These are phyloP conservation scores for Gigaspora rosea DNA, from an alignment of 192 early-diverging fungal species.

Conservation along the genomic window DNA sequence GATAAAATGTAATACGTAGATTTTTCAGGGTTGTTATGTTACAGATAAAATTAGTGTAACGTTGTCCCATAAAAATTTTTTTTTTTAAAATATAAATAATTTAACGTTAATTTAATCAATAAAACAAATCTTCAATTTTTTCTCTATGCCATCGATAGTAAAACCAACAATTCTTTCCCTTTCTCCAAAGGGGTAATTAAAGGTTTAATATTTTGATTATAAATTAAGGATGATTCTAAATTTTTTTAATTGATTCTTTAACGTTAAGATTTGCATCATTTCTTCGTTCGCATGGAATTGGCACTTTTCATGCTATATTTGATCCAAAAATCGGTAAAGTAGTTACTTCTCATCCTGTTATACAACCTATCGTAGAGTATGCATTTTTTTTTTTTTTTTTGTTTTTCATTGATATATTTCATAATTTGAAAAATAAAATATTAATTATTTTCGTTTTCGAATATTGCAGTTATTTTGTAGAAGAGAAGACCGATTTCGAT, in stretches of 20 bases:
- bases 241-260: not conserved
- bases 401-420: not conserved
- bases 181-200: not conserved
- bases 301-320: constrained; percentile 9
- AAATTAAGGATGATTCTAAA: not conserved
- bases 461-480: constrained; percentile 12
- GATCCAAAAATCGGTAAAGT: not conserved
- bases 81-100: too few relatives aligned
- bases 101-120: too few relatives aligned
- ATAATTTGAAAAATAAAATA: not conserved
- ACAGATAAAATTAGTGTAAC: too few relatives aligned
- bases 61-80: too few relatives aligned
- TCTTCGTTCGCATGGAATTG: constrained; percentile 14
- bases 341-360: not conserved
- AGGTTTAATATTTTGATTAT: not conserved
- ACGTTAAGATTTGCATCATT: not conserved
- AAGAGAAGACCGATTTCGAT: constrained; percentile 24
- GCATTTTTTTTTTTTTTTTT: not conserved
- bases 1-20: too few relatives aligned
- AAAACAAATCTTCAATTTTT: too few relatives aligned
- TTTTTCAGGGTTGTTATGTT: too few relatives aligned
- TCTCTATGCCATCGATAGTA: not conserved
- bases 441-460: not conserved
- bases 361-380: constrained; percentile 27
- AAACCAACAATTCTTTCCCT: constrained; percentile 21